phyloP scores from a whole-genome alignment of 75 land plant genomes.

The Picea glauca region DNA sequence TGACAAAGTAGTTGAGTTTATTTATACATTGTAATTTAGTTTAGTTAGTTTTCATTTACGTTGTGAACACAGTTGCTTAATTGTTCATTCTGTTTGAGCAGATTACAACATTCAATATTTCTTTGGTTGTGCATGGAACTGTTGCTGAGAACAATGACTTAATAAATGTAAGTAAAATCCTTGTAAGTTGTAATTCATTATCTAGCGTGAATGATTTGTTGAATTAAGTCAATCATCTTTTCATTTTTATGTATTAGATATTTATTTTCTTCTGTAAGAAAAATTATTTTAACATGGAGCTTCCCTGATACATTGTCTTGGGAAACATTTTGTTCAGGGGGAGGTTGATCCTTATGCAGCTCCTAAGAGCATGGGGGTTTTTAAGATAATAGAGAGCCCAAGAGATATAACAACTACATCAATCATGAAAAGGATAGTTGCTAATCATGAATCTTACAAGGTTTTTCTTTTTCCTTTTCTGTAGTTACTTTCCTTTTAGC shows the following conservation, averaged over 20 bases:
- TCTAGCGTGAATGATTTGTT: neutral
- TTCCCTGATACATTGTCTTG: neutral
- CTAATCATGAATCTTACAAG: conserved; percentile 51
- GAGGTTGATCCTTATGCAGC: conserved; percentile 40
- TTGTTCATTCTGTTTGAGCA: conserved; percentile 13
- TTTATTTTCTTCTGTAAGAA: neutral
- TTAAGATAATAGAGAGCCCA: conserved; percentile 29
- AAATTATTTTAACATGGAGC: no score
- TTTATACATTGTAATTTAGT: neutral
- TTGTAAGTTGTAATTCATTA: conserved; percentile 4
- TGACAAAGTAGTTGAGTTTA: neutral
- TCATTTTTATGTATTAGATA: no score
- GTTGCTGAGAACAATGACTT: conserved; percentile 33
- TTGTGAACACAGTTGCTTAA: neutral
- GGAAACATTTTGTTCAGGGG: conserved; percentile 25
- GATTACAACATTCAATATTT: conserved; percentile 56
- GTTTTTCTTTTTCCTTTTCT: conserved; percentile 12
- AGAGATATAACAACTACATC: conserved; percentile 42
- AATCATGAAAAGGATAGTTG: conserved; percentile 39
- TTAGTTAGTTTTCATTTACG: neutral
- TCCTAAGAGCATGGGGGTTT: conserved; percentile 39
- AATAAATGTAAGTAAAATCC: conserved; percentile 23
- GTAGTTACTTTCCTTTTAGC: neutral
- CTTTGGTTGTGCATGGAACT: conserved; percentile 52
- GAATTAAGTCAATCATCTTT: neutral